phyloP scores from a whole-genome alignment of 2,329 filamentous ascomycete species.

The Colletotrichum spinosum region DNA sequence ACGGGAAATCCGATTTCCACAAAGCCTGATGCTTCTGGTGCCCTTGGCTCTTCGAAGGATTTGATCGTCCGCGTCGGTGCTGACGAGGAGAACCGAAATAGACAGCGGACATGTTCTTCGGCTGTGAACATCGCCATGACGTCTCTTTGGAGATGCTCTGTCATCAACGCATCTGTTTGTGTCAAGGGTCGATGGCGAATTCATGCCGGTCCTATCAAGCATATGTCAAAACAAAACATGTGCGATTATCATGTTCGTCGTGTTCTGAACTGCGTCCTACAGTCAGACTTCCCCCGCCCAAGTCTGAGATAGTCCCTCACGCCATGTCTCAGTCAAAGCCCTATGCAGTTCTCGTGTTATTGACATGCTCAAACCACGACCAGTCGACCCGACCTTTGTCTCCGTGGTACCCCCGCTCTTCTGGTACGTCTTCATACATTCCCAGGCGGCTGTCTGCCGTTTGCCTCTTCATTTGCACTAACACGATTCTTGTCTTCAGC shows the following conservation, averaged over 20 bases:
- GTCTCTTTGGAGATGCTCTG: not conserved
- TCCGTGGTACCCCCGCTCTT: conserved; percentile 39
- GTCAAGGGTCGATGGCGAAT: no score
- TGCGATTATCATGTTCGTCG: no score
- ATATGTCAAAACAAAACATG: no score
- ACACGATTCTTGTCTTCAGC: conserved; percentile 45
- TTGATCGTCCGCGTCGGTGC: conserved; percentile 5
- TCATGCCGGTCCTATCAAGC: no score
- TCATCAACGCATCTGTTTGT: no score
- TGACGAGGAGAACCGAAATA: conserved; percentile 2
- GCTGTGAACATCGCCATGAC: conserved; percentile 7
- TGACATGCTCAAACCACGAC: no score
- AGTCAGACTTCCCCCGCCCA: not conserved
- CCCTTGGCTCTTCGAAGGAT: conserved; percentile 17
- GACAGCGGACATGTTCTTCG: not conserved
- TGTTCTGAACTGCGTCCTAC: no score
- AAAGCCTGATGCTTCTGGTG: not conserved
- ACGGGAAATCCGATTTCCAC: conserved; percentile 27
- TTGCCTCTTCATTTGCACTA: conserved; percentile 18
- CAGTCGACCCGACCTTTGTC: conserved; percentile 1
- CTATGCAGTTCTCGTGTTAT: no score
- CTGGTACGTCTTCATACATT: conserved; percentile 2
- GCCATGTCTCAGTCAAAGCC: not conserved
- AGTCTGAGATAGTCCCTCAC: not conserved
- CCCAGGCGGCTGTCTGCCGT: conserved; percentile 4